phyloP scores from a whole-genome alignment of 164 flowering plant species.

The Stephania cephalantha region DNA sequence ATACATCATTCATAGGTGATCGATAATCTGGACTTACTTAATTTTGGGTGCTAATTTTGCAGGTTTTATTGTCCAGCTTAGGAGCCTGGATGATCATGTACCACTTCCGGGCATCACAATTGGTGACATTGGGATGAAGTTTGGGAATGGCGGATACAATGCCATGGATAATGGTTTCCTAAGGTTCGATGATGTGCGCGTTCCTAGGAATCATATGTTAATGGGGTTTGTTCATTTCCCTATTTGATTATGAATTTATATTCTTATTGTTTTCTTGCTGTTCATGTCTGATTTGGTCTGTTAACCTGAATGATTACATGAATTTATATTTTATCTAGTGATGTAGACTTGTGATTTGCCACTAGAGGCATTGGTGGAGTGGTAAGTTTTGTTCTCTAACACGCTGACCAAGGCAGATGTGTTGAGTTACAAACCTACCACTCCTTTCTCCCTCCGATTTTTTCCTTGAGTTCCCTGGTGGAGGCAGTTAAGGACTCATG shows the following conservation, averaged over 20 bases:
- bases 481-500: too few species aligned
- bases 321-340: too few species aligned
- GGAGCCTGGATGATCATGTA: slow-evolving; percentile 86
- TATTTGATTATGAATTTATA: not conserved
- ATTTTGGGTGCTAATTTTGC: not conserved
- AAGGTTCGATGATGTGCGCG: slow-evolving; percentile 81
- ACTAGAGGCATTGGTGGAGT: too few species aligned
- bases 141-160: slow-evolving; percentile 97
- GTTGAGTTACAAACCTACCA: too few species aligned
- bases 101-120: slow-evolving; percentile 89
- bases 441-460: too few species aligned
- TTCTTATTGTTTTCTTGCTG: too few species aligned
- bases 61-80: slow-evolving; percentile 94
- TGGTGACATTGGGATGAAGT: slow-evolving; percentile 97
- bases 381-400: too few species aligned
- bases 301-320: too few species aligned
- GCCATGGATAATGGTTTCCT: slow-evolving; percentile 94
- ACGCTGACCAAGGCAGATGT: too few species aligned
- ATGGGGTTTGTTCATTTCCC: slow-evolving; percentile 59
- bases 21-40: not conserved
- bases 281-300: not conserved
- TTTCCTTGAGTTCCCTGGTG: too few species aligned
- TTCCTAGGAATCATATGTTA: slow-evolving; percentile 92
- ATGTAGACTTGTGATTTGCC: too few species aligned
- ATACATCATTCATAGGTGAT: not conserved